Evolutionary conservation across 805 yeast species (phyloP), one percentile per base, ranked within the genome.

Genomic region (Monosporozyma unispora): DNA sequence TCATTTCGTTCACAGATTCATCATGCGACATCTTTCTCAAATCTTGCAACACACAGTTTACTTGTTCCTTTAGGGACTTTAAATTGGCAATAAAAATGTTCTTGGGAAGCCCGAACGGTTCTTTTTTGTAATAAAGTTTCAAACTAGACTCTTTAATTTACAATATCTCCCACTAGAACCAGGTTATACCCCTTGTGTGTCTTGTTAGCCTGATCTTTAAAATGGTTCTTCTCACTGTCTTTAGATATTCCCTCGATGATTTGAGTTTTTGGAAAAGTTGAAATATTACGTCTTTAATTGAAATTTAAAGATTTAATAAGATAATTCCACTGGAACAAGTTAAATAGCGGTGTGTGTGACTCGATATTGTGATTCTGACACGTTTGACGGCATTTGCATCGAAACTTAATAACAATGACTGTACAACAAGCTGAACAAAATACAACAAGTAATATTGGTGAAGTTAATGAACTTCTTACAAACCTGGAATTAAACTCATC

Each of bases 401-500:
- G 10, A 16, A 16, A 16, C 38, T 14, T 8, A 19, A 14, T 35
- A 9, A 35, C 21, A 35, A 35, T 35, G 39, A 35, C 39, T 18
- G 39, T 18, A 9, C 39, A 35, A 16, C 12, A 35, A 35, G 9
- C 4, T 16, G 18, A 11, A 4, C 22, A 35, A 8, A 19, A 16
- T 35, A 9, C 11, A 35, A 16, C 22, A 18, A 16, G 8, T 11
- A 16, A 27, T 25, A 29, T 29, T 16, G 45, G 31, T 25, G 45
- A 31, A 27, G 39, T 37, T 11, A 18, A 44, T 33, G 25, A 18
- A 21, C 40, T 48, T 7, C 18, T 56, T 33, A 48, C 57, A 6
- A 54, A 50, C 22, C 42, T 46, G 4, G 29, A 49, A 14, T 47
- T 55, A 22, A 48, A 54, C 38, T 47, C 57, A 16, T 21, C 41